phyloP scores from a whole-genome alignment of 2,329 filamentous ascomycete genomes.

The Pseudogymnoascus sp. region DNA sequence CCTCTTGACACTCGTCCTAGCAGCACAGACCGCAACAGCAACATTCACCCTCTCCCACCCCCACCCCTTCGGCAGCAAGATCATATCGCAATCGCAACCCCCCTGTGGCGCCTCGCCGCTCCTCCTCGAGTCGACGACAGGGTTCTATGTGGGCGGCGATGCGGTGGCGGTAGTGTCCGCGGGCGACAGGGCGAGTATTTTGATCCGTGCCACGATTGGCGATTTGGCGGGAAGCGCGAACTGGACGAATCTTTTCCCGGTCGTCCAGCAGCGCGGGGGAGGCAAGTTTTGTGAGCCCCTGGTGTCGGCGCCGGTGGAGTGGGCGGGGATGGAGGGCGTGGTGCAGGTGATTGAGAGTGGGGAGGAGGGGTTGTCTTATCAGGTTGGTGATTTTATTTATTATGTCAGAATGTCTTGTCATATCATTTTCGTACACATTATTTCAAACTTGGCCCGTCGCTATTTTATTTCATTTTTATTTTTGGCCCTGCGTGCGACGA shows the following conservation, averaged over 20 bases:
- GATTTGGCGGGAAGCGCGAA: too few relatives aligned
- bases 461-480: neutral
- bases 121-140: constrained; percentile 24
- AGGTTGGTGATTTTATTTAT: constrained; percentile 33
- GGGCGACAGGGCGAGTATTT: constrained; percentile 28
- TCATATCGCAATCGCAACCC: neutral
- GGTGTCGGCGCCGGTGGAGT: constrained; percentile 40
- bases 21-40: neutral
- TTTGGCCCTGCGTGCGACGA: neutral
- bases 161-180: constrained; percentile 39
- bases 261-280: too few relatives aligned
- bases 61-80: neutral
- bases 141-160: constrained; percentile 51
- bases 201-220: too few relatives aligned
- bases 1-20: neutral
- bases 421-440: neutral
- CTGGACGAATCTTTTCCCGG: too few relatives aligned
- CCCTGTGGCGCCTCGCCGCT: neutral
- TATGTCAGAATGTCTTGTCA: neutral
- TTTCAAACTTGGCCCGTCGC: neutral
- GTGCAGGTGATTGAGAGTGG: constrained; percentile 43
- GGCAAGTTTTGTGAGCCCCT: constrained; percentile 29
- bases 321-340: constrained; percentile 46
- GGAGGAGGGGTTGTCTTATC: constrained; percentile 48
- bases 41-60: neutral